Evolutionary conservation across 2,329 filamentous ascomycete genomes (phyloP).

Genomic region (Emergomyces orientalis): DNA sequence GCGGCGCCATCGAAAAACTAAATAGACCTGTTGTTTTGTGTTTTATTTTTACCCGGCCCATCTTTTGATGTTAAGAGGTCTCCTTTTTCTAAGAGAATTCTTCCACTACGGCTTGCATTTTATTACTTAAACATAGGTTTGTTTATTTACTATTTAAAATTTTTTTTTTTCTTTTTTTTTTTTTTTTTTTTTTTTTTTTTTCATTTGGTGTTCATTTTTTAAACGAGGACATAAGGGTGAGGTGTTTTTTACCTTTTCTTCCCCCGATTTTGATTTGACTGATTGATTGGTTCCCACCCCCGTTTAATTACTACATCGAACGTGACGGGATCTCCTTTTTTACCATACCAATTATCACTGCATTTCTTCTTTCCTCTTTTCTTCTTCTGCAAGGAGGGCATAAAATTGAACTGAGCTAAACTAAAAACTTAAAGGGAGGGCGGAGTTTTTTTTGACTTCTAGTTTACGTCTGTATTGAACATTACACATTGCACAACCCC

Average conservation of each 20-base stretch:
- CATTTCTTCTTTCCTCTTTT: neutral
- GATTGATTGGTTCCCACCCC: neutral
- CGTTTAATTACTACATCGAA: neutral
- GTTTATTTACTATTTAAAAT: too few species aligned
- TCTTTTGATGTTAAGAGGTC: too few species aligned
- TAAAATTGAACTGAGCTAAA: neutral
- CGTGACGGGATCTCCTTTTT: neutral
- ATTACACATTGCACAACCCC: neutral
- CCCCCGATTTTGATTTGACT: neutral
- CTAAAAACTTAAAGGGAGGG: neutral
- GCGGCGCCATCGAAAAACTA: conserved; percentile 17
- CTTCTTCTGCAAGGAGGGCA: neutral
- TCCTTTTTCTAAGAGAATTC: too few species aligned
- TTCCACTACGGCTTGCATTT: too few species aligned
- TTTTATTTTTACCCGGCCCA: too few species aligned
- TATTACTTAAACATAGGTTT: too few species aligned
- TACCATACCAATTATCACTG: neutral
- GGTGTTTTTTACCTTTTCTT: neutral
- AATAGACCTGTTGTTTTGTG: neutral
- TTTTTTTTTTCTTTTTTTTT: too few species aligned
- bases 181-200: too few species aligned
- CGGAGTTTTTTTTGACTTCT: neutral
- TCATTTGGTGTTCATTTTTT: neutral
- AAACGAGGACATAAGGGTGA: neutral
- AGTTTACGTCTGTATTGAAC: neutral